Evolutionary conservation across 805 yeast genomes (phyloP), one percentile per base, ranked within the genome.

Genomic region (Candida vartiovaarae): DNA sequence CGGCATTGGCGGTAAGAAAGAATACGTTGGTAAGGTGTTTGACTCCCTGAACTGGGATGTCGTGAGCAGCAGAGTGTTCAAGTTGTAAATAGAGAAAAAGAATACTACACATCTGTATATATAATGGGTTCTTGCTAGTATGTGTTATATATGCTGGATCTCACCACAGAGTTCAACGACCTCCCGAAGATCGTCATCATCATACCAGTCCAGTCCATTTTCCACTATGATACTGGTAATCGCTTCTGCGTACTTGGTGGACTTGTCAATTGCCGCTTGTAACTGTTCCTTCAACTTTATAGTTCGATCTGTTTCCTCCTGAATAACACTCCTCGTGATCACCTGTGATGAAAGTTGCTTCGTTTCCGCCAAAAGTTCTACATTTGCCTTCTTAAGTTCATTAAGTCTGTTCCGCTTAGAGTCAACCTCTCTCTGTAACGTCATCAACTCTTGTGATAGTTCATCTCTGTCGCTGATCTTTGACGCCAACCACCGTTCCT

Each of bases 41-140:
- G 75, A 80, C 41, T 72, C 87, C 51, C 74, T 90, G 47, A 82
- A 91, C 66, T 93, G 99, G 99, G 73, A 78, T 40, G 80, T 82
- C 34, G 73, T 84, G 29, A 79, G 77, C 50, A 57, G 56, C 36
- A 66, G 76, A 56, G 56, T 68, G 24, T 70, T 60, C 46, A 44
- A 46, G 32, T 36, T 56, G 33, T 53, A 38, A 45, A 31, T 26
- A 36, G 28, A 23, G 11, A 20, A 26, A 15, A 6, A 23, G 20
- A 11, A 27, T n/a, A 6, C 10, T 15, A n/a, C 28, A 25, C 15
- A 36, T 20, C 26, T 37, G 29, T 37, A 34, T 44, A 44, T 10
- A 37, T 20, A 25, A 20, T 34, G 6, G 28, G 20, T 32, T 39
- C 15, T 11, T 30, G 20, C 7, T 38, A 15, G 23, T 20, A 7